Evolutionary conservation across 2,329 filamentous ascomycete species (phyloP).

Genomic region (Dothiorella sarmentorum): DNA sequence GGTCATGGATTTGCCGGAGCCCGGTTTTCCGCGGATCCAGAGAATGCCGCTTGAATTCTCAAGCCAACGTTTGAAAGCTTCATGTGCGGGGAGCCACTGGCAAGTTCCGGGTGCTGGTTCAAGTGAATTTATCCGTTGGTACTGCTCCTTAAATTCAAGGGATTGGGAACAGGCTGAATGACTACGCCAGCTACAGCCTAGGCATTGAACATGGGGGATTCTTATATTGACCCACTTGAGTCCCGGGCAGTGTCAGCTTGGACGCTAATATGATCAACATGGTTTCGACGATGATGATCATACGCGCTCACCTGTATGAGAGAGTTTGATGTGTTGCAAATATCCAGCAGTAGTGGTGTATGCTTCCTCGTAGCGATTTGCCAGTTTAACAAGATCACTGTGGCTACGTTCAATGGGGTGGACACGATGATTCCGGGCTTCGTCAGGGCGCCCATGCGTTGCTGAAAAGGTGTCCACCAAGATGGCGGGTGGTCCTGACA

Average conservation of each 20-base stretch:
- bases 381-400: neutral
- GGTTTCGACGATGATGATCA: neutral
- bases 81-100: neutral
- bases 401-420: neutral
- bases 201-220: neutral
- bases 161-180: neutral
- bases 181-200: neutral
- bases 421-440: neutral
- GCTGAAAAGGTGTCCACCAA: neutral
- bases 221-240: neutral
- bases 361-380: neutral
- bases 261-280: neutral
- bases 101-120: neutral
- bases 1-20: neutral
- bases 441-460: neutral
- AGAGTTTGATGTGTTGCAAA: neutral
- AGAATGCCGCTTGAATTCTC: neutral
- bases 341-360: neutral
- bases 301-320: neutral
- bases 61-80: neutral
- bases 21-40: neutral
- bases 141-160: neutral
- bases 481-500: neutral
- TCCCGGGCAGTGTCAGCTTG: neutral
- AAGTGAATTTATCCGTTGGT: neutral